These are phyloP conservation scores for Tylopilus sp. DNA, from an alignment of 1,284 basidiomycete species.

Conservation along the genomic window DNA sequence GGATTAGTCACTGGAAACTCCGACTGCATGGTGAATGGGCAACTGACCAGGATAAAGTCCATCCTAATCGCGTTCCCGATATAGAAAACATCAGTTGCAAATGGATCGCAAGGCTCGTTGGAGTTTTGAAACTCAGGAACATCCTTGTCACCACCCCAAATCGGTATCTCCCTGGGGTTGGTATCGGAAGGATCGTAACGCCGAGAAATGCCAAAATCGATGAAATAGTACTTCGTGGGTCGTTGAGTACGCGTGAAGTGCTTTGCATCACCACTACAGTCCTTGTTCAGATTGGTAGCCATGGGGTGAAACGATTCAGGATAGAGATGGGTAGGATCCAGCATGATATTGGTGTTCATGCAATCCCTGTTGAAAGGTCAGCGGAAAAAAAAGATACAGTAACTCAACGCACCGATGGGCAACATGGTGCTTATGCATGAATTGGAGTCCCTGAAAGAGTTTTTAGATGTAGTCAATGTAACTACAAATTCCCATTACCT, in stretches of 20 bases:
- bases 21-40: background rate
- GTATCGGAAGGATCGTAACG: background rate
- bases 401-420: background rate
- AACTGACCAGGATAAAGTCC: background rate
- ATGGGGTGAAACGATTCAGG: background rate
- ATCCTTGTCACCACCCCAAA: background rate
- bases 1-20: background rate
- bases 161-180: background rate
- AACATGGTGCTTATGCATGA: background rate
- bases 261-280: background rate
- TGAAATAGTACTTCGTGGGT: background rate
- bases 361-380: background rate
- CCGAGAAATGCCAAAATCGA: background rate
- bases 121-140: slow-evolving; percentile 7
- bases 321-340: background rate
- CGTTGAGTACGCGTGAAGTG: background rate
- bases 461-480: background rate
- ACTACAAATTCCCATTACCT: background rate
- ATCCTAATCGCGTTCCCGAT: background rate
- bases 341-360: background rate
- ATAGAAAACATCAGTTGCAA: background rate
- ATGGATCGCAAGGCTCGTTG: slow-evolving; percentile 2
- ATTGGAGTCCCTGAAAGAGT: background rate
- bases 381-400: background rate
- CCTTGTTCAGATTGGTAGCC: background rate